Evolutionary conservation across 1,284 basidiomycete genomes (phyloP).

Genomic region (Lignosus rhinocerotis): DNA sequence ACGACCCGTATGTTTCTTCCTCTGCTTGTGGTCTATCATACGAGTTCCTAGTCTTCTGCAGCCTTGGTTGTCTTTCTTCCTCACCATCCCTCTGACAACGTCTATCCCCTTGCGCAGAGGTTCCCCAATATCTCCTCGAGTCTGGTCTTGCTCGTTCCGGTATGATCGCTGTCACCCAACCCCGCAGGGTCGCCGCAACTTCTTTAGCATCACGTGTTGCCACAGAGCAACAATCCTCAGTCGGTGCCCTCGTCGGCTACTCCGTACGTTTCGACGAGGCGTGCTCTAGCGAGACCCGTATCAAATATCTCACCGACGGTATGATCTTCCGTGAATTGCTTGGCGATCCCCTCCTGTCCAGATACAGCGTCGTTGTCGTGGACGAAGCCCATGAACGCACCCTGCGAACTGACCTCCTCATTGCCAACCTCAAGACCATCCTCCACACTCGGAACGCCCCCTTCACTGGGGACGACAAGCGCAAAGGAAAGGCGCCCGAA

Average conservation of each 20-base stretch:
- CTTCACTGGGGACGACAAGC: slow-evolving; percentile 36
- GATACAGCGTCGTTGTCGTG: slow-evolving; percentile 89
- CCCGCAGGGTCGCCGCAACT: slow-evolving; percentile 91
- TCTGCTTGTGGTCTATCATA: background rate
- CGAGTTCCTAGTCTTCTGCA: background rate
- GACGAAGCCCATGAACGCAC: slow-evolving; percentile 99
- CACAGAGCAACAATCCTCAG: slow-evolving; percentile 70
- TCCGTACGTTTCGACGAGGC: slow-evolving; percentile 95
- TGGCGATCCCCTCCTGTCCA: slow-evolving; percentile 73
- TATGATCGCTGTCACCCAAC: slow-evolving; percentile 88
- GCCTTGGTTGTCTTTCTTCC: background rate
- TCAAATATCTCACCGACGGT: slow-evolving; percentile 97
- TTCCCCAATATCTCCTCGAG: slow-evolving; percentile 88
- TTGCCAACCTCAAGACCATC: slow-evolving; percentile 90
- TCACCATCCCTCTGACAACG: background rate
- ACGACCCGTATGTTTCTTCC: slow-evolving; percentile 77
- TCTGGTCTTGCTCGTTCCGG: slow-evolving; percentile 63
- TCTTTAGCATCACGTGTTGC: slow-evolving; percentile 91
- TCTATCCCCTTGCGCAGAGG: slow-evolving; percentile 50
- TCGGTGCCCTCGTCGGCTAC: slow-evolving; percentile 87
- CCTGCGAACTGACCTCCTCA: slow-evolving; percentile 91
- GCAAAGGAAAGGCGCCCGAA: slow-evolving; percentile 13
- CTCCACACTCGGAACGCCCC: slow-evolving; percentile 65
- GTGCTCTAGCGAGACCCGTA: slow-evolving; percentile 67
- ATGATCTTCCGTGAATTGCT: slow-evolving; percentile 93